These are phyloP conservation scores for Neurospora sp. DNA, from an alignment of 495 filamentous ascomycete species.

Conservation along the genomic window DNA sequence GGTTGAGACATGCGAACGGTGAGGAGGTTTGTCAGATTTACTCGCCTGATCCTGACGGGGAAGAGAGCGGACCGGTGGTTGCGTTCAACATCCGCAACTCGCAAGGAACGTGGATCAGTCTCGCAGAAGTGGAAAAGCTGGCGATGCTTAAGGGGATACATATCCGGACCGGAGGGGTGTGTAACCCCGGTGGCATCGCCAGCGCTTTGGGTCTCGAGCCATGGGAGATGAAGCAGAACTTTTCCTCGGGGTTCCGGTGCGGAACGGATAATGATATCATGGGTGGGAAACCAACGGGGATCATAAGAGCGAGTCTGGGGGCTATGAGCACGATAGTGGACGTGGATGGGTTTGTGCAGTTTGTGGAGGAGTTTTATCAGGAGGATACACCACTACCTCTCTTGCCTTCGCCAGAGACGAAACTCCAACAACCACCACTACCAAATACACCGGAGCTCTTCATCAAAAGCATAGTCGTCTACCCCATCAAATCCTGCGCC, in stretches of 20 bases:
- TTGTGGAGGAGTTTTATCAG: constrained; percentile 70
- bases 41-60: constrained; percentile 26
- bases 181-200: constrained; percentile 84
- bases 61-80: constrained; percentile 57
- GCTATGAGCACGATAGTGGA: constrained; percentile 80
- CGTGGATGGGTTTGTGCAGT: constrained; percentile 56
- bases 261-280: constrained; percentile 73
- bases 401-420: neutral
- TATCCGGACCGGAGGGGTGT: constrained; percentile 74
- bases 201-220: constrained; percentile 55
- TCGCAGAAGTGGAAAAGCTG: constrained; percentile 75
- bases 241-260: constrained; percentile 68
- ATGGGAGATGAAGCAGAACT: constrained; percentile 73
- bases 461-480: constrained; percentile 55
- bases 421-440: neutral
- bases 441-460: constrained; percentile 16
- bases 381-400: constrained; percentile 23
- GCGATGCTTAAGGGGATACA: constrained; percentile 71
- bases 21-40: constrained; percentile 57
- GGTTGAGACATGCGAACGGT: constrained; percentile 59
- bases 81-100: constrained; percentile 72
- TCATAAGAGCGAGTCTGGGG: constrained; percentile 76
- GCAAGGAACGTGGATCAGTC: constrained; percentile 62
- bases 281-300: constrained; percentile 73
- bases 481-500: constrained; percentile 85